Evolutionary conservation across 179 eudicot species (phyloP).

Genomic region (Sideroxylon spinosum): DNA sequence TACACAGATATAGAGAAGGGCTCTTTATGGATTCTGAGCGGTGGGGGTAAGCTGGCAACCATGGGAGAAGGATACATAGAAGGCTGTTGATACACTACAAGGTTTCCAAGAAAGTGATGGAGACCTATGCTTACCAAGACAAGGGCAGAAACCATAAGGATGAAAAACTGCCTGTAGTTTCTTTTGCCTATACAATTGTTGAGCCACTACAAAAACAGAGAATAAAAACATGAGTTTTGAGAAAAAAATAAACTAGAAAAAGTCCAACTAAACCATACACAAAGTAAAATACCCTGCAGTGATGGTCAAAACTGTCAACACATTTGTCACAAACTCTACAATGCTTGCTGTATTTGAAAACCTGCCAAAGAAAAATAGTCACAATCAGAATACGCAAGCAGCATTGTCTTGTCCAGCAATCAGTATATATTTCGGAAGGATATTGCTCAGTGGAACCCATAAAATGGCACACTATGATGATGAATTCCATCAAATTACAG

Average conservation of each 20-base stretch:
- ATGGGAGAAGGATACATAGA: neutral
- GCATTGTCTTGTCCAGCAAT: neutral
- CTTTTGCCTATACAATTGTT: conserved; percentile 95
- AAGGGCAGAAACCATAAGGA: conserved; percentile 90
- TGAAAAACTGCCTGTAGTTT: conserved; percentile 89
- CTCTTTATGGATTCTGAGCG: neutral
- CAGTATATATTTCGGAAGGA: neutral
- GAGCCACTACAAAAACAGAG: conserved; percentile 72
- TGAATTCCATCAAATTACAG: neutral
- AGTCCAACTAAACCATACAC: conserved; percentile 6
- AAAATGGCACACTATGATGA: neutral
- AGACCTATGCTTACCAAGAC: conserved; percentile 59
- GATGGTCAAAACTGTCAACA: conserved; percentile 89
- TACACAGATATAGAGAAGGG: neutral
- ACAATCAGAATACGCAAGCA: conserved; percentile 1
- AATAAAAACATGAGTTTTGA: conserved; percentile 15
- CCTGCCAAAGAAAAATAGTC: conserved; percentile 39
- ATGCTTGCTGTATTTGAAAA: conserved; percentile 98
- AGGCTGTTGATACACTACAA: neutral
- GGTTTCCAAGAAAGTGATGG: conserved; percentile 9
- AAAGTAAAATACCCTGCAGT: conserved; percentile 76
- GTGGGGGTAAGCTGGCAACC: neutral
- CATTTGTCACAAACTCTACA: conserved; percentile 99
- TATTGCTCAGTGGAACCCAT: neutral
- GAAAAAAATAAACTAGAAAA: neutral